Conservation (phyloP, 176 grass and related monocot genomes). For the Aegilops longissima region DNA sequence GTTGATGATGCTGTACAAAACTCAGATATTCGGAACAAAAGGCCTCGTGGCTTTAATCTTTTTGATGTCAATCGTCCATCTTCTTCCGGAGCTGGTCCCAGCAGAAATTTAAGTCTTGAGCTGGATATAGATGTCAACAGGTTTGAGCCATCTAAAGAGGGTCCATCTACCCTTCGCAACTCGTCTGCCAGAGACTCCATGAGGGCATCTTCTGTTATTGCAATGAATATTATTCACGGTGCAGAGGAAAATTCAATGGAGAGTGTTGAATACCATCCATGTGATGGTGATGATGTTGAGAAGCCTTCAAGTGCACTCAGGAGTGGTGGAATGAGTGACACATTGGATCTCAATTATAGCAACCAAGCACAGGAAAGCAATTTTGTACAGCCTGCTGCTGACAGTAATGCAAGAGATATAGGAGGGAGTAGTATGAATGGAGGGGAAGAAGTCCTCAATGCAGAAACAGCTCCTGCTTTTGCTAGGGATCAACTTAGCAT, state of each 20-base stretch:
- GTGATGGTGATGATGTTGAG: slow-evolving; percentile 75
- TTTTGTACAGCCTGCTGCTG: slow-evolving; percentile 77
- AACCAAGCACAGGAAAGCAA: slow-evolving; percentile 90
- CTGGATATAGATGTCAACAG: slow-evolving; percentile 76
- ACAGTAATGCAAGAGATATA: slow-evolving; percentile 86
- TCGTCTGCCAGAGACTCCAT: slow-evolving; percentile 74
- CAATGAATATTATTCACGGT: slow-evolving; percentile 73
- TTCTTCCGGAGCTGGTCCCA: slow-evolving; percentile 91
- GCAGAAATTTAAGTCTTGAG: slow-evolving; percentile 82
- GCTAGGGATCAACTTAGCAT: slow-evolving; percentile 82
- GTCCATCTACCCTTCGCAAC: slow-evolving; percentile 40
- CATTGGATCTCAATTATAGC: slow-evolving; percentile 88
- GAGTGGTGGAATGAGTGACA: slow-evolving; percentile 63
- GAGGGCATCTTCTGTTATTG: slow-evolving; percentile 94
- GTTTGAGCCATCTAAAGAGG: slow-evolving; percentile 39
- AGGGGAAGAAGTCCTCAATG: slow-evolving; percentile 96
- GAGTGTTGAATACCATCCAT: slow-evolving; percentile 91
- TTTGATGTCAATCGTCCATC: slow-evolving; percentile 61
- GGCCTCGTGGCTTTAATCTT: slow-evolving; percentile 72
- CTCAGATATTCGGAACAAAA: slow-evolving; percentile 67
- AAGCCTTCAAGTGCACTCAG: slow-evolving; percentile 70
- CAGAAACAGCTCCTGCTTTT: slow-evolving; percentile 66
- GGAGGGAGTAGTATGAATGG: slow-evolving; percentile 93
- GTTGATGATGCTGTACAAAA: slow-evolving; percentile 81
- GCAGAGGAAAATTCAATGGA: slow-evolving; percentile 89